Evolutionary conservation across 1,284 basidiomycete genomes (phyloP).

Genomic region (Fomitopsis betulina): DNA sequence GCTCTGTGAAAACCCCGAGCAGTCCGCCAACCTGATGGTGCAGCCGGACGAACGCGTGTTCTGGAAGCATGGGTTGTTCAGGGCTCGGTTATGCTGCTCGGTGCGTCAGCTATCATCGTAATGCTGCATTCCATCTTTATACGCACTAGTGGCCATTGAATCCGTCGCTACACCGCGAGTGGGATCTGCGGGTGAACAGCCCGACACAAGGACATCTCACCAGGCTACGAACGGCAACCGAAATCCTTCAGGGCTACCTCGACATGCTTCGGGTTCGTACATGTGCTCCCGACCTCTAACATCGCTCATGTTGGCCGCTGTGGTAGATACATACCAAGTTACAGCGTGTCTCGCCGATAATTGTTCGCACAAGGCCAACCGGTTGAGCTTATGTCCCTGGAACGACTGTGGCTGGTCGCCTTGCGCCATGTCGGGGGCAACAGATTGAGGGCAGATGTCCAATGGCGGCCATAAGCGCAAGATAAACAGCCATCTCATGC

Average conservation of each 20-base stretch:
- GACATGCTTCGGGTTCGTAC: not conserved
- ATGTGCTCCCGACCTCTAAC: not conserved
- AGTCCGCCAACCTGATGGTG: too few species aligned
- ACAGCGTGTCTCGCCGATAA: not conserved
- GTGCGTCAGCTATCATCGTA: not conserved
- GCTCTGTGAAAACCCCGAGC: too few species aligned
- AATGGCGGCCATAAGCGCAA: not conserved
- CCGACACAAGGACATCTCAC: not conserved
- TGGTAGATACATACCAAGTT: not conserved
- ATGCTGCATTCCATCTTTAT: not conserved
- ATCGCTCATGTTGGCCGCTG: not conserved
- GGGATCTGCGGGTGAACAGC: not conserved
- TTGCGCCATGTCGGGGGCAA: not conserved
- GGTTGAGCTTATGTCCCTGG: not conserved
- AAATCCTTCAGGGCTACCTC: not conserved
- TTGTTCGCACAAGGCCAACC: not conserved
- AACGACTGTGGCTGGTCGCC: not conserved
- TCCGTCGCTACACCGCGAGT: not conserved
- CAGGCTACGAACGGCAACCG: not conserved
- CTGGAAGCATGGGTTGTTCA: not conserved
- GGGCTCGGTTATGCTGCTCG: not conserved
- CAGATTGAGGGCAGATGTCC: not conserved
- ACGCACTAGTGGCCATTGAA: not conserved
- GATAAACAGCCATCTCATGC: not conserved
- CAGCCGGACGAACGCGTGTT: not conserved